Evolutionary conservation across 83 land plant species (phyloP).

Genomic region (Isoetes engelmannii): DNA sequence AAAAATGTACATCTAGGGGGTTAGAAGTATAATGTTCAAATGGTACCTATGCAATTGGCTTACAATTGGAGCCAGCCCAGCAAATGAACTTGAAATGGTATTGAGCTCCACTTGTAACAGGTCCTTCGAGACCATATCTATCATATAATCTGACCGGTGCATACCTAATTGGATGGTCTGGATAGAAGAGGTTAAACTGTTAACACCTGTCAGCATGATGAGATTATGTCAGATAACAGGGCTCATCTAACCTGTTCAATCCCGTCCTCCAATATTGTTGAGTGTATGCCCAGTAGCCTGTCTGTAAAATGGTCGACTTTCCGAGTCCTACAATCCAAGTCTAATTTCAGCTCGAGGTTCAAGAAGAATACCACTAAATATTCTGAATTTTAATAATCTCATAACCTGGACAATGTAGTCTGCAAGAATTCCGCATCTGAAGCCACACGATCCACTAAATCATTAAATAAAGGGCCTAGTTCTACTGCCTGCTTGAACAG

Average conservation of each 20-base stretch:
- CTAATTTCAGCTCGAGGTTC: neutral
- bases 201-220: constrained; percentile 31
- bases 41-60: constrained; percentile 77
- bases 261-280: constrained; percentile 51
- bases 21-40: too few species aligned
- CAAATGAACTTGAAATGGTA: constrained; percentile 90
- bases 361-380: neutral
- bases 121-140: constrained; percentile 66
- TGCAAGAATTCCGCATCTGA: constrained; percentile 74
- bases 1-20: too few species aligned
- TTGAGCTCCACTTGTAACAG: constrained; percentile 95
- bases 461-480: constrained; percentile 79
- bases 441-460: constrained; percentile 83
- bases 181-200: neutral
- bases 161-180: constrained; percentile 61
- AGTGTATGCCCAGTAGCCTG: constrained; percentile 75
- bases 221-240: neutral
- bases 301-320: constrained; percentile 79
- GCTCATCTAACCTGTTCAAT: constrained; percentile 55
- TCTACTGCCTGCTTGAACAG: constrained; percentile 79
- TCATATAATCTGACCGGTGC: constrained; percentile 96
- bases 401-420: constrained; percentile 67
- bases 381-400: neutral
- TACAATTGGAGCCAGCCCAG: constrained; percentile 71
- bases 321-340: constrained; percentile 49